Base-by-base conservation (phyloP, 164 flowering plant genomes). In the Taxillus chinensis region DNA sequence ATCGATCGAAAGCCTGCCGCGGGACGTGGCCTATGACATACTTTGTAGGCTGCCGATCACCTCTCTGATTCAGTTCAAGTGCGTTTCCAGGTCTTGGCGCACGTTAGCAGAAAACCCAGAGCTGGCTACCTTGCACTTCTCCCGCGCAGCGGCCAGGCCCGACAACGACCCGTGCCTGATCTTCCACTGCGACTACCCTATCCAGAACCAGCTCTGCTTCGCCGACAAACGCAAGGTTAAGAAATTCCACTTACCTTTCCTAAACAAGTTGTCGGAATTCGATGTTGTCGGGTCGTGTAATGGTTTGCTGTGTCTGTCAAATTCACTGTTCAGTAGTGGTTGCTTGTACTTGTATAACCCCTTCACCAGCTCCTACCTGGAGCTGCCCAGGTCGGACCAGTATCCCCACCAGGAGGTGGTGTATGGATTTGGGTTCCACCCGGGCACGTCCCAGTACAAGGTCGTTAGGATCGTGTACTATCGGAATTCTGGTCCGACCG, bases 271-370 rank as follows among this genome's bases (percentile, higher is more conserved):
- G 75, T 67, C 75, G 1, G 82, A 77, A 15, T 78, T 76, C 39
- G 71, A 72, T 7, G 70, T 78, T 0, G 70, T 77, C 3, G 79
- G 79, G 5, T 81, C 82, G 0, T 81, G 80, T 57, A 70, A 79
- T 59, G 82, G 82, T 3, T 61, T 81, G 54, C 51, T 77, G 1
- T 77, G 78, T 54, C 41, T 81, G 11, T 64, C 73, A 10, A 74
- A 77, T 64, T 65, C 78, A 0, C 54, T 77, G 14, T 75, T 63
- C 60, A 59, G 41, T 27, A 27, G 1, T 17, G 79, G 77, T 39
- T 37, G 72, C 0, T 7, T 75, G 0, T 79, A 64, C 41, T 17
- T 77, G 15, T 79, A 70, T 53, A 81, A 81, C 65, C 85, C 85
- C 40, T 73, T 79, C 54, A 77, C 79, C 48, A 49, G 71, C 38